Percentiles rank a stretch among this genome's conserved stretches.
These are phyloP conservation scores for Emergomyces pasteurianus DNA, from an alignment of 2,329 filamentous ascomycete species.

Conservation along the genomic window DNA sequence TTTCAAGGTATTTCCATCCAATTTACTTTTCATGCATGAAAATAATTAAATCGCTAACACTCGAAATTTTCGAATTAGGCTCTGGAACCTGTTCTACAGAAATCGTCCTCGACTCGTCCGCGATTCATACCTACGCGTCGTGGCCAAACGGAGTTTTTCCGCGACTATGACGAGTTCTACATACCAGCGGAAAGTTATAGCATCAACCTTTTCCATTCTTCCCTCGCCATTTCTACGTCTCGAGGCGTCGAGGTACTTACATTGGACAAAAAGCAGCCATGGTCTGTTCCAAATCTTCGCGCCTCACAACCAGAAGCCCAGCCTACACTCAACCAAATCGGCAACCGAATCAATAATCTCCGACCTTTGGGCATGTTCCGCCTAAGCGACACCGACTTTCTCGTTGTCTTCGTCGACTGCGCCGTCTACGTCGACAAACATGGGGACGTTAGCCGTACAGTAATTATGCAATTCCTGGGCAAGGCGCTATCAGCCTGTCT, in stretches of 20 bases:
- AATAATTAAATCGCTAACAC: constrained; percentile 2
- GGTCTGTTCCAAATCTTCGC: constrained; percentile 75
- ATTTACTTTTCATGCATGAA: constrained; percentile 2
- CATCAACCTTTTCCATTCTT: constrained; percentile 91
- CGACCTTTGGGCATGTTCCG: constrained; percentile 92
- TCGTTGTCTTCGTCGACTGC: constrained; percentile 89
- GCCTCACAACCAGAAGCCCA: constrained; percentile 47
- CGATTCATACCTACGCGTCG: constrained; percentile 48
- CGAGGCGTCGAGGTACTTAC: constrained; percentile 94
- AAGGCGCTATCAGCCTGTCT: constrained; percentile 78
- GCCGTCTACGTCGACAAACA: constrained; percentile 98
- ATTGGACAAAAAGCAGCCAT: constrained; percentile 90
- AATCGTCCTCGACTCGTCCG: constrained; percentile 71
- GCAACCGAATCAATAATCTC: constrained; percentile 68
- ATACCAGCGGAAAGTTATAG: constrained; percentile 90
- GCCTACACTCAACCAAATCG: constrained; percentile 67
- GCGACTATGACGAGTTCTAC: constrained; percentile 98
- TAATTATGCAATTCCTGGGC: constrained; percentile 99
- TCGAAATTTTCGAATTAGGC: constrained; percentile 41
- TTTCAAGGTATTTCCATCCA: constrained; percentile 50
- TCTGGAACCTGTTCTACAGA: constrained; percentile 88
- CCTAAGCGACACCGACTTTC: constrained; percentile 80
- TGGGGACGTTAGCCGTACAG: constrained; percentile 82
- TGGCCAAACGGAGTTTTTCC: constrained; percentile 85
- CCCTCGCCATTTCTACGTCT: constrained; percentile 79